A percentile compares a stretch with the other conserved stretches of the same genome.
Evolutionary conservation across 164 flowering plant genomes (phyloP).

Genomic region (Malania oleifera): DNA sequence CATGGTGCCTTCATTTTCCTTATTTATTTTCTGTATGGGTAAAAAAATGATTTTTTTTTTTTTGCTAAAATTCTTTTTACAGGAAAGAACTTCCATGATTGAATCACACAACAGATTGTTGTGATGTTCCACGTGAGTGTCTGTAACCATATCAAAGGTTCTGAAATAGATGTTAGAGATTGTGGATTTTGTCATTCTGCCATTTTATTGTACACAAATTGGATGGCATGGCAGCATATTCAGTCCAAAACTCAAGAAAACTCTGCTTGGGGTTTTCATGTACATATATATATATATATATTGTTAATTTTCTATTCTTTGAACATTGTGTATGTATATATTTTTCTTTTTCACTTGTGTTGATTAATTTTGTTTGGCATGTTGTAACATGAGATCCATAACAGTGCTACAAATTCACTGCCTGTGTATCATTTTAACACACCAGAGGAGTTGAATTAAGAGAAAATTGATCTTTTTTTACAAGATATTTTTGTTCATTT

Average conservation of each 20-base stretch:
- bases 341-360: not conserved
- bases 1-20: too few species aligned
- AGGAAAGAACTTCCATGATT: constrained; percentile 47
- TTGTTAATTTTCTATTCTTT: not conserved
- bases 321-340: constrained; percentile 11
- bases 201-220: constrained; percentile 3
- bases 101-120: constrained; percentile 45
- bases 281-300: constrained; percentile 3
- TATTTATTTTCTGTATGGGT: not conserved
- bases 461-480: too few species aligned
- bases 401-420: too few species aligned
- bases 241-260: not conserved
- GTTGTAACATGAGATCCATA: too few species aligned
- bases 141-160: not conserved
- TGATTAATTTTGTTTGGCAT: too few species aligned
- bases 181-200: constrained; percentile 6
- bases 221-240: constrained; percentile 1
- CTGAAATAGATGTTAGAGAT: not conserved
- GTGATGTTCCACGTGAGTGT: constrained; percentile 19
- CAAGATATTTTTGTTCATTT: too few species aligned
- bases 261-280: constrained; percentile 6
- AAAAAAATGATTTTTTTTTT: too few species aligned
- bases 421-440: too few species aligned
- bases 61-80: constrained; percentile 24
- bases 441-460: too few species aligned